Evolutionary conservation across 805 yeast species (phyloP).

Genomic region (Saccharomycopsis sp.): DNA sequence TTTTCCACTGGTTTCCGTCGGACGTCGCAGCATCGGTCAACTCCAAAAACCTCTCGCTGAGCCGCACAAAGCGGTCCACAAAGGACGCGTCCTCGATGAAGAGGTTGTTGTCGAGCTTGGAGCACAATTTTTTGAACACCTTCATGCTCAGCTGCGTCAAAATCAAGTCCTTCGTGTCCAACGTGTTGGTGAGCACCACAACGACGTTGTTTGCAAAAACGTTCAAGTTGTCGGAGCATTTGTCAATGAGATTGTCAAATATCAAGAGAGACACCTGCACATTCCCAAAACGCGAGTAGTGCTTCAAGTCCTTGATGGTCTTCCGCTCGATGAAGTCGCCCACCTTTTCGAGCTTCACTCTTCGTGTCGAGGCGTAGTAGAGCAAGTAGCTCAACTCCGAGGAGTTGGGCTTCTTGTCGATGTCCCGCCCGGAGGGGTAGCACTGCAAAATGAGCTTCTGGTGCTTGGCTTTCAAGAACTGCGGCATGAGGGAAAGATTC

Average conservation of each 20-base stretch:
- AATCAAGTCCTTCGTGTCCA: slow-evolving; percentile 52
- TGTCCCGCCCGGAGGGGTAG: slow-evolving; percentile 82
- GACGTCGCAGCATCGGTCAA: slow-evolving; percentile 21
- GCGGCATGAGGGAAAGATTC: slow-evolving; percentile 10
- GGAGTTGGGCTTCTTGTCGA: slow-evolving; percentile 86
- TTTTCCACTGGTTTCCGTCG: slow-evolving; percentile 15
- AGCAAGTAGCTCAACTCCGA: slow-evolving; percentile 83
- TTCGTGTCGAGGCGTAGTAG: slow-evolving; percentile 84
- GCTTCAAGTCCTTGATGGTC: slow-evolving; percentile 52
- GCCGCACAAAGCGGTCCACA: slow-evolving; percentile 39
- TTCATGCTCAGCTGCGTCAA: slow-evolving; percentile 47
- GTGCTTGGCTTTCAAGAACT: slow-evolving; percentile 56
- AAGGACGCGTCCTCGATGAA: slow-evolving; percentile 60
- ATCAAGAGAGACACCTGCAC: slow-evolving; percentile 75
- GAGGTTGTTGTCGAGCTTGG: slow-evolving; percentile 51
- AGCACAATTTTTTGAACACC: slow-evolving; percentile 43
- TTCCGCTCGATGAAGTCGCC: slow-evolving; percentile 59
- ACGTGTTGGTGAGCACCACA: slow-evolving; percentile 45
- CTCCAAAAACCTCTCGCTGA: slow-evolving; percentile 28
- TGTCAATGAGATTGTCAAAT: slow-evolving; percentile 57
- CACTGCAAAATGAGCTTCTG: slow-evolving; percentile 86
- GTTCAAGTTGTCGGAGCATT: slow-evolving; percentile 78
- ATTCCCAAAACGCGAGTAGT: slow-evolving; percentile 61
- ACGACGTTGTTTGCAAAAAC: slow-evolving; percentile 70
- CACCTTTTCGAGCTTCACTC: slow-evolving; percentile 85